Evolutionary conservation across 2,329 filamentous ascomycete genomes (phyloP).

Genomic region (Pseudogymnoascus sp.): DNA sequence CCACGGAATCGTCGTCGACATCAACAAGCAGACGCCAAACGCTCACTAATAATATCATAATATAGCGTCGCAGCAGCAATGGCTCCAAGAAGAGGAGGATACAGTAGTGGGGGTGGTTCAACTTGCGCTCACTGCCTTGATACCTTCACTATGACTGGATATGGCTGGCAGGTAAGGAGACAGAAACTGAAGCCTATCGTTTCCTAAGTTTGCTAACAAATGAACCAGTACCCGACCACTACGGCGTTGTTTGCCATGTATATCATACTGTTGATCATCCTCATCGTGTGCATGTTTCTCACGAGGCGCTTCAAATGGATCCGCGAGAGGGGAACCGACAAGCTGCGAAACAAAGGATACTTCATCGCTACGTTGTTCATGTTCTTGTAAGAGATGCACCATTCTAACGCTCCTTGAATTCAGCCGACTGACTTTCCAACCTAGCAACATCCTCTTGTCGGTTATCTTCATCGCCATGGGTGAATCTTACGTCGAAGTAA

Average conservation of each 20-base stretch:
- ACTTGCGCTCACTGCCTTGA: background rate
- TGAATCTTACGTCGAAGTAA: background rate
- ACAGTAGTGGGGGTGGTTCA: background rate
- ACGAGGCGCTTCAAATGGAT: background rate
- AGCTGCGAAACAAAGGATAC: background rate
- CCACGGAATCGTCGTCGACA: background rate
- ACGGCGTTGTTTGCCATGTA: background rate
- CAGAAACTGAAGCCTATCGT: background rate
- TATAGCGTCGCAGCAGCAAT: background rate
- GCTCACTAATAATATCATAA: background rate
- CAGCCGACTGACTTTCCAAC: background rate
- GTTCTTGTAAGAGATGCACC: background rate
- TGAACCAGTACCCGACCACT: background rate
- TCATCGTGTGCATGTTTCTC: background rate
- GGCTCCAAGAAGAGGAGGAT: conserved; percentile 7
- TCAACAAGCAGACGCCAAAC: background rate
- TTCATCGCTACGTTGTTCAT: background rate
- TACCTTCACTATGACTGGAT: background rate
- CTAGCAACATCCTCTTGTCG: background rate
- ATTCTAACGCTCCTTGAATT: background rate
- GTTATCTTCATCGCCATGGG: background rate
- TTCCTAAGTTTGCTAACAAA: background rate
- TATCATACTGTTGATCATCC: background rate
- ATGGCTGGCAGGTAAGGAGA: background rate
- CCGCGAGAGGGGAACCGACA: background rate